Evolutionary conservation across 139 green algal genomes (phyloP), one percentile per base, ranked within the genome.

Genomic region (Zygnema circumcarinatum): DNA sequence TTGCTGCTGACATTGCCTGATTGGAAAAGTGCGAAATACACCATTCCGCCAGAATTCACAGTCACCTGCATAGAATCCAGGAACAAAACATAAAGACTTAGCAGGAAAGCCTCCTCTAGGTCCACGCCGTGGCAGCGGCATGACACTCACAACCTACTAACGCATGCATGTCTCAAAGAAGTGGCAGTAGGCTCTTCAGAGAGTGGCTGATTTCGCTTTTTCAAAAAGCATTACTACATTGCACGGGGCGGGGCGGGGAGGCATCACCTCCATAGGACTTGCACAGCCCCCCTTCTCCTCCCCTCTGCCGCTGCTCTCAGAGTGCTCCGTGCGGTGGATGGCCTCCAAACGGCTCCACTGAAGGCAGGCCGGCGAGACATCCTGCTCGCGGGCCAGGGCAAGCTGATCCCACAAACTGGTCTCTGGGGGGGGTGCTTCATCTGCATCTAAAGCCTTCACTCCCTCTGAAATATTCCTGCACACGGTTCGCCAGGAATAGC

Each of bases 41-140:
- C 82, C 20, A 88, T 29, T n/a, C 82, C 82, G 2, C 82, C 82
- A 56, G 68, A 84, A 53, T 88, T 88, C 35, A 88, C 68, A 33
- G 22, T 88, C 25, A 83, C 38, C 82, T 88, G 68, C 75, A 73
- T 54, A 35, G 11, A 39, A 83, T 22, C 20, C 16, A 29, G 75
- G 11, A 39, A 73, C 31, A 16, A 74, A 39, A 11, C 7, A 25
- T 83, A n/a, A n/a, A n/a, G n/a, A n/a, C n/a, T n/a, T n/a, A n/a
- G n/a, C n/a, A n/a, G n/a, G n/a, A n/a, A n/a, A n/a, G n/a, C n/a
- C n/a, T 7, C 33, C 75, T 39, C 75, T 83, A 41, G 31, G 75
- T 21, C 3, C 16, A 25, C 3, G 7, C 35, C 72, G 20, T 16
- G 21, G 72, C 21, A 22, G 20, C 16, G 20, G 20, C 20, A 79